Evolutionary conservation across 352 stramenopile species (phyloP).

Genomic region (Saprolegnia parasitica): DNA sequence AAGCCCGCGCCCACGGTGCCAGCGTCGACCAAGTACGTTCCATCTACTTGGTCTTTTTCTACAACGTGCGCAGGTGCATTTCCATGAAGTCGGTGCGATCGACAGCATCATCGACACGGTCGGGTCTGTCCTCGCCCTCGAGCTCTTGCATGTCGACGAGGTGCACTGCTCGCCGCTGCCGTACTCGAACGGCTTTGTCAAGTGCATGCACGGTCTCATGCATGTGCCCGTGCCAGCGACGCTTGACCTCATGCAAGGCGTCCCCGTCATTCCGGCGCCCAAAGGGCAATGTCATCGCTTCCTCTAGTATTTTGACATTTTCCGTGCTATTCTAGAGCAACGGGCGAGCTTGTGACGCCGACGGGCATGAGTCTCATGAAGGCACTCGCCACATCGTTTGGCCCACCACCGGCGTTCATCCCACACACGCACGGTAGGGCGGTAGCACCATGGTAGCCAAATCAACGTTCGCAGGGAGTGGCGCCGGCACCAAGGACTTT

Average conservation of each 20-base stretch:
- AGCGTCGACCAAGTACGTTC: slow-evolving; percentile 55
- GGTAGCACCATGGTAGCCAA: neutral
- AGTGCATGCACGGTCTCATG: slow-evolving; percentile 93
- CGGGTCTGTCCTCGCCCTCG: slow-evolving; percentile 89
- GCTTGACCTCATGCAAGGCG: slow-evolving; percentile 90
- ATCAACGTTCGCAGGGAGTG: slow-evolving; percentile 29
- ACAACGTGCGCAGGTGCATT: slow-evolving; percentile 80
- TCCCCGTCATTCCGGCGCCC: slow-evolving; percentile 90
- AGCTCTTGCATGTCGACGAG: slow-evolving; percentile 87
- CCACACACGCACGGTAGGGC: slow-evolving; percentile 28
- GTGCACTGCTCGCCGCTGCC: slow-evolving; percentile 80
- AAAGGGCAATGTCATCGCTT: slow-evolving; percentile 36
- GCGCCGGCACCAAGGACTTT: slow-evolving; percentile 88
- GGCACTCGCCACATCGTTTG: slow-evolving; percentile 68
- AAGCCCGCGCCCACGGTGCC: slow-evolving; percentile 92
- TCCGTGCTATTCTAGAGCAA: slow-evolving; percentile 38
- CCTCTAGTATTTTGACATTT: neutral
- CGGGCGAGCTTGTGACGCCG: slow-evolving; percentile 93
- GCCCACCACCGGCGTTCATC: slow-evolving; percentile 69
- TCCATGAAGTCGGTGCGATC: slow-evolving; percentile 97
- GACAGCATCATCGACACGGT: slow-evolving; percentile 97
- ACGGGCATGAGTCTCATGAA: slow-evolving; percentile 94
- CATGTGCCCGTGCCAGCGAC: slow-evolving; percentile 94
- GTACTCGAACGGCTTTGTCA: slow-evolving; percentile 91
- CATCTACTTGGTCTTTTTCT: neutral